Percentiles rank a stretch among this genome's conserved stretches.
Evolutionary conservation across 2,329 filamentous ascomycete species (phyloP).

Genomic region (Alternaria viburni): DNA sequence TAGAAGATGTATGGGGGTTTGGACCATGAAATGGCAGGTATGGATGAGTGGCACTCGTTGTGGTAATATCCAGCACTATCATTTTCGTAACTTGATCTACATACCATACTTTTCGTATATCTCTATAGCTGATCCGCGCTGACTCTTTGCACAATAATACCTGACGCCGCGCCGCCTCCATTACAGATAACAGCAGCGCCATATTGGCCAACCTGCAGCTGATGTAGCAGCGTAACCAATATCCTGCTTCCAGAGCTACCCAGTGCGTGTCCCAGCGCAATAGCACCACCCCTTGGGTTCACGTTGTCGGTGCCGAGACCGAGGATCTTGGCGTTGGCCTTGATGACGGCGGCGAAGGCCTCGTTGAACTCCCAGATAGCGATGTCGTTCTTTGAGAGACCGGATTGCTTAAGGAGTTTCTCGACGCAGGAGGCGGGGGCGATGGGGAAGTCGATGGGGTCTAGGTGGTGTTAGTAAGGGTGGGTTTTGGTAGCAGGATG

Average conservation of each 20-base stretch:
- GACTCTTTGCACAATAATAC: slow-evolving; percentile 86
- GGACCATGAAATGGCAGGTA: too few relatives aligned
- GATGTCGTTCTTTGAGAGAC: slow-evolving; percentile 89
- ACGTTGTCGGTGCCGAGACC: slow-evolving; percentile 80
- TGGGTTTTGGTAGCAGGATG: neutral
- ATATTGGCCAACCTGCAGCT: slow-evolving; percentile 90
- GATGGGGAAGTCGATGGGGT: slow-evolving; percentile 91
- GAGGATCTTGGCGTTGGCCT: slow-evolving; percentile 91
- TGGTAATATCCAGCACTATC: too few relatives aligned
- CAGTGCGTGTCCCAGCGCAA: slow-evolving; percentile 88
- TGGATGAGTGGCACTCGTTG: too few relatives aligned
- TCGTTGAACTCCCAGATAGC: slow-evolving; percentile 99
- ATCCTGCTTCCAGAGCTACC: slow-evolving; percentile 94
- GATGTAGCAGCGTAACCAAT: slow-evolving; percentile 86
- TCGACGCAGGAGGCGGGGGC: slow-evolving; percentile 93
- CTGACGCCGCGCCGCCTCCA: slow-evolving; percentile 89
- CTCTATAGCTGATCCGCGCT: slow-evolving; percentile 30
- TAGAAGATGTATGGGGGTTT: too few relatives aligned
- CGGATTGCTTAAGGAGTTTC: slow-evolving; percentile 84
- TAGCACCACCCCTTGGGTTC: slow-evolving; percentile 88
- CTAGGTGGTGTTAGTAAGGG: slow-evolving; percentile 43
- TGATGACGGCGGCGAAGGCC: slow-evolving; percentile 93
- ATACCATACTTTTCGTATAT: neutral
- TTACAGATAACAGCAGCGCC: slow-evolving; percentile 97
- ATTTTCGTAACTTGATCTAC: too few relatives aligned